phyloP scores from a whole-genome alignment of 192 early-diverging fungal species.

The Backusella tuberculispora region DNA sequence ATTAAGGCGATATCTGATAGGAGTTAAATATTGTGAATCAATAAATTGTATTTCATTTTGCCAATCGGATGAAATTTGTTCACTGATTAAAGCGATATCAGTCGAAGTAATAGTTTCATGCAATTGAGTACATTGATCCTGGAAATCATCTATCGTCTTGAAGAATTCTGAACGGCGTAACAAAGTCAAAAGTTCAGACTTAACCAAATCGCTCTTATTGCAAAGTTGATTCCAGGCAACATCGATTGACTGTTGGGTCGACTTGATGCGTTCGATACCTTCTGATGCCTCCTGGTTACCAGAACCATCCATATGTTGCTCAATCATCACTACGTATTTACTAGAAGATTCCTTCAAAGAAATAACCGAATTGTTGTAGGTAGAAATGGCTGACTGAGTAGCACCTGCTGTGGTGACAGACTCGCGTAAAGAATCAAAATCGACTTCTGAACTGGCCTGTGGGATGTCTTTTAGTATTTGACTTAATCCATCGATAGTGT shows the following conservation, averaged over 20 bases:
- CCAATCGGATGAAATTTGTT: slow-evolving; percentile 1
- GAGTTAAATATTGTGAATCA: not conserved
- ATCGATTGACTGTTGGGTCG: slow-evolving; percentile 23
- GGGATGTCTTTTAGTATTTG: not conserved
- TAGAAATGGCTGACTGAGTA: slow-evolving; percentile 16
- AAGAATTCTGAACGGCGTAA: slow-evolving; percentile 8
- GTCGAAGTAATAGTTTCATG: not conserved
- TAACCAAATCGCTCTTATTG: not conserved
- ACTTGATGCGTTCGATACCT: slow-evolving; percentile 2
- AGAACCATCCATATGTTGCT: slow-evolving; percentile 14
- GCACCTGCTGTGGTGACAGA: slow-evolving; percentile 17
- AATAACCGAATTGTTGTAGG: slow-evolving; percentile 18
- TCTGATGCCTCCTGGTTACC: slow-evolving; percentile 14
- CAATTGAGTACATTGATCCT: not conserved
- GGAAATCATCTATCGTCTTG: not conserved
- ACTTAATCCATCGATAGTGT: not conserved
- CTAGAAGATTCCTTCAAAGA: slow-evolving; percentile 26
- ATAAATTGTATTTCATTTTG: not conserved
- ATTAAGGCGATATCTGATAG: slow-evolving; percentile 4
- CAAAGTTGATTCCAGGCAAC: slow-evolving; percentile 22
- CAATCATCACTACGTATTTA: slow-evolving; percentile 16
- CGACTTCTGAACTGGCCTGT: not conserved
- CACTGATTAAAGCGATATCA: not conserved
- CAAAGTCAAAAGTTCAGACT: not conserved
- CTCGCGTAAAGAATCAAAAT: not conserved